Base-by-base conservation (phyloP, 441 rosid genomes). In the Kokia cookei region DNA sequence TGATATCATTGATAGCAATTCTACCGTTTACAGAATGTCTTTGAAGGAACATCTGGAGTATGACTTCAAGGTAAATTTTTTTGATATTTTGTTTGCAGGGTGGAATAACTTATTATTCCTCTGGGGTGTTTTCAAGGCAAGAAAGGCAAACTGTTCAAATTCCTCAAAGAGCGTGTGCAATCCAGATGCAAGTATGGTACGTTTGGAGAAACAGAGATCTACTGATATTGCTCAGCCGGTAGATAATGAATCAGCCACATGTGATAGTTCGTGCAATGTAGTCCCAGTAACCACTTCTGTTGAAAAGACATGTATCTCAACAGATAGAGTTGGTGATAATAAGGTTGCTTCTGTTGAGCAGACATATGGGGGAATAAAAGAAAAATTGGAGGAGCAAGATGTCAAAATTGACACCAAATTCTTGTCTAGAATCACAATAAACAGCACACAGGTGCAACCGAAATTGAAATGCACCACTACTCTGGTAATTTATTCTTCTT, bases 101-200 rank as follows among this genome's bases (percentile, higher is more conserved):
- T 96, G 99, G 99, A 96, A 96, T 88, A 85, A 80, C 83, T 78
- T 94, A 53, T 86, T 84, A 83, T 96, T 88, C 80, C 87, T 96
- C 57, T 96, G 99, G 99, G 99, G 98, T 60, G 97, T 92, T 64
- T 96, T 94, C 81, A 87, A 84, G 79, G 93, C 88, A 85, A 91
- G 84, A 83, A 86, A 77, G 80, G 84, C 76, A 11, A 83, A 8
- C 45, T 77, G 59, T 77, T 80, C 85, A 54, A 79, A 82, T 72
- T 76, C 87, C 63, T 76, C 76, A 14, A 82, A 79, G 82, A 81
- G 73, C 68, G 60, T 78, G 5, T 73, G 76, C 62, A 64, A 79
- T 72, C 84, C 88, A 19, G 73, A 81, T 82, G 77, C 80, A 42
- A 79, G 76, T 75, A 68, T 76, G 76, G 79, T 74, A 68, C 78